Conservation (phyloP, 495 filamentous ascomycete genomes). For the Aspergillus coremiiformis region DNA sequence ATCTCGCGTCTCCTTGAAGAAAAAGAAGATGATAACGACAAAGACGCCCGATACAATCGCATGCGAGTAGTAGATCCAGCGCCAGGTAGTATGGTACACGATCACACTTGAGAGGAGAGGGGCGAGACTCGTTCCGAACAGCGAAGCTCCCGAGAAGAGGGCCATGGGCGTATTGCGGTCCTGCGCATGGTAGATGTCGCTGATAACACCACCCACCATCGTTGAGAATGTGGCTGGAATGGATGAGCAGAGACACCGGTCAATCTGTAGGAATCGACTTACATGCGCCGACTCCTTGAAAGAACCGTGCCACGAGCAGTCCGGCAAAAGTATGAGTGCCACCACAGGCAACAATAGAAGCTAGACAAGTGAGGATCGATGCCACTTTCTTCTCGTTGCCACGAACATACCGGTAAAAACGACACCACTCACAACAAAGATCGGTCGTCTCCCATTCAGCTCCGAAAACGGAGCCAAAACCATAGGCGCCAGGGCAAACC, state of each 20-base stretch:
- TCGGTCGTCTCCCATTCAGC: slow-evolving; percentile 73
- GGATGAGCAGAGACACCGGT: too few relatives aligned
- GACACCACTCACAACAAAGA: slow-evolving; percentile 67
- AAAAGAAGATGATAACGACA: slow-evolving; percentile 54
- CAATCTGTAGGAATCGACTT: slow-evolving; percentile 20
- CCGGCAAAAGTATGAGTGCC: slow-evolving; percentile 62
- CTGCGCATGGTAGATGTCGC: slow-evolving; percentile 74
- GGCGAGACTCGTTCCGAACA: slow-evolving; percentile 76
- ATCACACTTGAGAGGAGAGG: slow-evolving; percentile 69
- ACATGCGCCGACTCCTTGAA: slow-evolving; percentile 65
- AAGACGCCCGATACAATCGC: slow-evolving; percentile 59
- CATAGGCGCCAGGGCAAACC: slow-evolving; percentile 86
- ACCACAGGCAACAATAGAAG: slow-evolving; percentile 71
- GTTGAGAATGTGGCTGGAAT: slow-evolving; percentile 61
- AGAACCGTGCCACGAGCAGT: slow-evolving; percentile 69
- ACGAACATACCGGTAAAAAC: slow-evolving; percentile 47
- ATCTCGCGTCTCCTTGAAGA: slow-evolving; percentile 79
- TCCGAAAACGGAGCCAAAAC: slow-evolving; percentile 85
- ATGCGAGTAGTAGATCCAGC: slow-evolving; percentile 88
- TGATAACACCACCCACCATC: slow-evolving; percentile 88
- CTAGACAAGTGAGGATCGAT: slow-evolving; percentile 17
- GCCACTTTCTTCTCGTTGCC: neutral
- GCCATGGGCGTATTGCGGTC: slow-evolving; percentile 88
- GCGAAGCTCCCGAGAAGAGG: slow-evolving; percentile 65
- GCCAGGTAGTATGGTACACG: slow-evolving; percentile 60